Percentiles rank a stretch among this genome's conserved stretches.
Evolutionary conservation across 2,329 filamentous ascomycete genomes (phyloP).

Genomic region (Allantophomopsis cytisporea): DNA sequence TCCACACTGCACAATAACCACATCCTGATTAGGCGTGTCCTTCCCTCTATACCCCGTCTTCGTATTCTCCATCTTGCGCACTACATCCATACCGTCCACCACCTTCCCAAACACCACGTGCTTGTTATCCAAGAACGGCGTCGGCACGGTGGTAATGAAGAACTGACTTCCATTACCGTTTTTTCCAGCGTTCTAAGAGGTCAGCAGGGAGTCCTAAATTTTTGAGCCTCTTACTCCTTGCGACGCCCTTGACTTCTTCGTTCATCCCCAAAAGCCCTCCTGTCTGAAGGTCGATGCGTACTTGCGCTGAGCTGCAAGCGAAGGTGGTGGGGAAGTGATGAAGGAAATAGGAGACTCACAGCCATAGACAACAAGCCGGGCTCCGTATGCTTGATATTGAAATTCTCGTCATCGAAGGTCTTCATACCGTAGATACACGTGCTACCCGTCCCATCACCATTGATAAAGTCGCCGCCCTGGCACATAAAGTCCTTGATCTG

Average conservation of each 20-base stretch:
- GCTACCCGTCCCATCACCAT: conserved; percentile 83
- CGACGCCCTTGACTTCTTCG: too few species aligned
- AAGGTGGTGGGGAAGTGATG: conserved; percentile 1
- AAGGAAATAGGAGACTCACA: conserved; percentile 33
- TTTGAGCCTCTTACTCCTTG: too few species aligned
- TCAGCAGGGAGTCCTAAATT: not conserved
- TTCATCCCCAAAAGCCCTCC: too few species aligned
- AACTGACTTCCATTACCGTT: conserved; percentile 95
- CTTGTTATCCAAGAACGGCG: conserved; percentile 81
- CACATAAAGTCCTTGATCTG: conserved; percentile 96
- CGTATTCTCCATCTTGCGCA: conserved; percentile 84
- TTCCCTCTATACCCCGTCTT: conserved; percentile 61
- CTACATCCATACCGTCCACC: conserved; percentile 77
- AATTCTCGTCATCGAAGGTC: conserved; percentile 85
- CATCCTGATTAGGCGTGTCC: conserved; percentile 75
- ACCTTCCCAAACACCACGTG: conserved; percentile 95
- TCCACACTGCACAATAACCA: conserved; percentile 75
- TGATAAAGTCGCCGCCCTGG: conserved; percentile 90
- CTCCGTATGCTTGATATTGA: conserved; percentile 62
- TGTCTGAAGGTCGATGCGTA: too few species aligned
- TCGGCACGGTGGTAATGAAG: conserved; percentile 85
- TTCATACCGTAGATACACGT: conserved; percentile 78
- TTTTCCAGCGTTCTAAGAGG: conserved; percentile 64
- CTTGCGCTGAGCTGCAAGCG: too few species aligned
- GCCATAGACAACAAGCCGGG: conserved; percentile 87